phyloP scores from a whole-genome alignment of 768 basidiomycete species.

The Pisolithus sp. region DNA sequence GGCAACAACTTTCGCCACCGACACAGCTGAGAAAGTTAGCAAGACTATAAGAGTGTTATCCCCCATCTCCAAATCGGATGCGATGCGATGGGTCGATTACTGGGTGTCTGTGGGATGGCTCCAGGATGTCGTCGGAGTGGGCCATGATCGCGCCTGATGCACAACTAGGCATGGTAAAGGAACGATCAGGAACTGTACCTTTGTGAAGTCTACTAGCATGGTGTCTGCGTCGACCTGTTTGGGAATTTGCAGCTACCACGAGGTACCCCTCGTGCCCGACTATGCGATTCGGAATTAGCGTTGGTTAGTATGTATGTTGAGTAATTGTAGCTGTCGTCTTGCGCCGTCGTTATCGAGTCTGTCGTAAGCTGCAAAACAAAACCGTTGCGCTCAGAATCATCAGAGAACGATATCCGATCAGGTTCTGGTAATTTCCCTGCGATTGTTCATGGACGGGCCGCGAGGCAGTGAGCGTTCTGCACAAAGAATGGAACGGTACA shows the following conservation, averaged over 20 bases:
- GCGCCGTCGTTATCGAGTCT: no score
- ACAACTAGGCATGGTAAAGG: background rate
- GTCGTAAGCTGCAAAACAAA: no score
- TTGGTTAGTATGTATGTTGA: background rate
- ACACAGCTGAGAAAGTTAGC: slow-evolving; percentile 27
- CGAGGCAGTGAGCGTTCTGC: no score
- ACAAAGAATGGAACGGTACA: no score
- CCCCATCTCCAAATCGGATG: slow-evolving; percentile 22
- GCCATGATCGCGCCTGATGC: background rate
- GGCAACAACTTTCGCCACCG: slow-evolving; percentile 17
- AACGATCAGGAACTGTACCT: background rate
- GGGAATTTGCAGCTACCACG: background rate
- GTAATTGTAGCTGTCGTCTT: no score
- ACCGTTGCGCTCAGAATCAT: no score
- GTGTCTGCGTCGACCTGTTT: background rate
- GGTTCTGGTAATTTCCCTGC: no score
- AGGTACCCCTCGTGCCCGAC: background rate
- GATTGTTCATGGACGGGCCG: no score
- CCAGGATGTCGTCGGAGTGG: background rate
- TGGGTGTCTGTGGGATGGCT: slow-evolving; percentile 29
- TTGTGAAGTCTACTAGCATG: background rate
- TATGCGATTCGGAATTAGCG: background rate
- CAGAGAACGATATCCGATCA: no score
- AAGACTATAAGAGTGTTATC: slow-evolving; percentile 26
- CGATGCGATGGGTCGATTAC: slow-evolving; percentile 32